Evolutionary conservation across 1,284 basidiomycete species (phyloP).

Genomic region (Exobasidium rhododendri): DNA sequence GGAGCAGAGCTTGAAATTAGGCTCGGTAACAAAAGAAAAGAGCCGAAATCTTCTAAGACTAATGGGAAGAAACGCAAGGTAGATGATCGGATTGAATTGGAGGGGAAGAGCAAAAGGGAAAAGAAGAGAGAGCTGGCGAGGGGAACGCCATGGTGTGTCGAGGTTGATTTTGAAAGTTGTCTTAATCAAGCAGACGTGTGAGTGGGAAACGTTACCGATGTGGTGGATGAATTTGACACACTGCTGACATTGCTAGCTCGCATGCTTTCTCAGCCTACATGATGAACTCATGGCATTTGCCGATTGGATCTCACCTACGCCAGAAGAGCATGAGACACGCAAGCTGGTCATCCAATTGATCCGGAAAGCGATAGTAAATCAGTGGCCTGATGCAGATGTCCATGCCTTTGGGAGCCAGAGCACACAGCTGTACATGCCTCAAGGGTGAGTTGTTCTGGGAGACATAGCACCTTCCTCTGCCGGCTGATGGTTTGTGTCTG

Average conservation of each 20-base stretch:
- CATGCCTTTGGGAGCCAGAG: slow-evolving; percentile 88
- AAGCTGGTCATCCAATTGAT: slow-evolving; percentile 73
- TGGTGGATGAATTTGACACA: background rate
- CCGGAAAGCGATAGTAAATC: slow-evolving; percentile 64
- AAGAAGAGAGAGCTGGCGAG: slow-evolving; percentile 63
- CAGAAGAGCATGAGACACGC: slow-evolving; percentile 78
- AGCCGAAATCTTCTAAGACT: background rate
- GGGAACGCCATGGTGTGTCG: slow-evolving; percentile 72
- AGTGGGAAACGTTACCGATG: slow-evolving; percentile 7
- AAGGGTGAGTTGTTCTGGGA: slow-evolving; percentile 65
- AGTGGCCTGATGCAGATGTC: slow-evolving; percentile 77
- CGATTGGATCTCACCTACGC: slow-evolving; percentile 80
- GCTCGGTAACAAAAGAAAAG: background rate
- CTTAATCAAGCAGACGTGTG: slow-evolving; percentile 64
- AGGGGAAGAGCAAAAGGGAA: slow-evolving; percentile 59
- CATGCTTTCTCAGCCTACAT: slow-evolving; percentile 27
- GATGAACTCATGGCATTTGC: slow-evolving; percentile 65
- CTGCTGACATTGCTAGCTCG: background rate
- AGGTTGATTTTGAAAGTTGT: slow-evolving; percentile 75
- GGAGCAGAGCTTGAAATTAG: background rate
- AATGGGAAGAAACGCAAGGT: slow-evolving; percentile 38
- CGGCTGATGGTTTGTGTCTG: slow-evolving; percentile 24
- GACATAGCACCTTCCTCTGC: too few species aligned
- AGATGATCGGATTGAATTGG: slow-evolving; percentile 53
- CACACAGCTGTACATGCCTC: slow-evolving; percentile 89